phyloP scores from a whole-genome alignment of 257 asterid species.

The Cordia subcordata region DNA sequence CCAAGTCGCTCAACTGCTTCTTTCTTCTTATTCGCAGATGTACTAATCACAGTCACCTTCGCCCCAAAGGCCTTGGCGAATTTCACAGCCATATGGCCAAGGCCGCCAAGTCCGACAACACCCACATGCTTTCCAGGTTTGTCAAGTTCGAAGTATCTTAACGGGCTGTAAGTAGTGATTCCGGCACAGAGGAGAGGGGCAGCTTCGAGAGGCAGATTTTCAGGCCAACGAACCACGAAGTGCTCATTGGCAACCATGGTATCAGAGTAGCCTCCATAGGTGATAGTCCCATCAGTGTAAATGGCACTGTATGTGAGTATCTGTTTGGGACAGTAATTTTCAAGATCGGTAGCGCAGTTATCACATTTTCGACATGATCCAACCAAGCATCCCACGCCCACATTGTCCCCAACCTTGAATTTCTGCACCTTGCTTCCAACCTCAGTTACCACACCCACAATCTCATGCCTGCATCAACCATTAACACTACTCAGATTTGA shows the following conservation, averaged over 20 bases:
- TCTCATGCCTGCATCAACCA: slow-evolving; percentile 23
- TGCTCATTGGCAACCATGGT: too few relatives aligned
- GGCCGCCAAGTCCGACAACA: slow-evolving; percentile 51
- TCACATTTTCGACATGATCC: slow-evolving; percentile 18
- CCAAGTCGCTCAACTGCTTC: slow-evolving; percentile 44
- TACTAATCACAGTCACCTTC: slow-evolving; percentile 45
- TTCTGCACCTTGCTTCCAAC: too few relatives aligned
- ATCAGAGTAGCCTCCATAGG: too few relatives aligned
- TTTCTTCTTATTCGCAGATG: slow-evolving; percentile 33
- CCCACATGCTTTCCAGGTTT: slow-evolving; percentile 46
- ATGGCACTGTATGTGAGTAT: slow-evolving; percentile 8
- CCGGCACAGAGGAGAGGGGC: too few relatives aligned
- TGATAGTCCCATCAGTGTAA: not conserved
- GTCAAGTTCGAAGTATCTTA: slow-evolving; percentile 35
- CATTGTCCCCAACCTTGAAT: slow-evolving; percentile 31
- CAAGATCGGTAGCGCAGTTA: slow-evolving; percentile 18
- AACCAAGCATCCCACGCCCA: slow-evolving; percentile 17
- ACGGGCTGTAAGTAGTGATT: slow-evolving; percentile 40
- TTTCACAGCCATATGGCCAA: slow-evolving; percentile 49
- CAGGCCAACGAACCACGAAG: too few relatives aligned
- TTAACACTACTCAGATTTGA: not conserved
- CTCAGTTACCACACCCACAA: slow-evolving; percentile 23
- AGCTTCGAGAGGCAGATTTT: too few relatives aligned
- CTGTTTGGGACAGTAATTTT: slow-evolving; percentile 9
- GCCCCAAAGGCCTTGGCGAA: slow-evolving; percentile 44